Evolutionary conservation across 768 basidiomycete genomes (phyloP).

Genomic region (Kwoniella mangroviensis): DNA sequence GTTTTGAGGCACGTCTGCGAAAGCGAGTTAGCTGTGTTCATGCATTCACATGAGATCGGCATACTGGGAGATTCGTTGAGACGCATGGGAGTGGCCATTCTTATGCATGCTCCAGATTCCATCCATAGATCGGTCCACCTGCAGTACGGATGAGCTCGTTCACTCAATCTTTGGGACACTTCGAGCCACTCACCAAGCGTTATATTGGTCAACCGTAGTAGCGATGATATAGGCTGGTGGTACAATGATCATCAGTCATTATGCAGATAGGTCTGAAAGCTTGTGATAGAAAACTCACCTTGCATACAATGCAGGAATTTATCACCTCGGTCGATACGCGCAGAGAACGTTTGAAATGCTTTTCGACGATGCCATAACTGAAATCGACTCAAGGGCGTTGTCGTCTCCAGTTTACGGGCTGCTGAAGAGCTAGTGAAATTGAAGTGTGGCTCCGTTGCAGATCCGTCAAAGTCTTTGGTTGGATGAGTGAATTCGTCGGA

Average conservation of each 20-base stretch:
- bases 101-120: slow-evolving; percentile 31
- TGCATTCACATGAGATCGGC: neutral
- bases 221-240: slow-evolving; percentile 29
- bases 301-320: slow-evolving; percentile 41
- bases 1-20: slow-evolving; percentile 21
- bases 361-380: slow-evolving; percentile 50
- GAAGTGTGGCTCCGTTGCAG: neutral
- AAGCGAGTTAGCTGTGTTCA: neutral
- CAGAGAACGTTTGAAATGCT: slow-evolving; percentile 29
- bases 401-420: neutral
- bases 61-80: slow-evolving; percentile 42
- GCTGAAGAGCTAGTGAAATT: neutral
- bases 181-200: slow-evolving; percentile 38
- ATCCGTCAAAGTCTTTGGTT: slow-evolving; percentile 27
- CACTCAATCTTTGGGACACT: neutral
- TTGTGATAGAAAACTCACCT: slow-evolving; percentile 17
- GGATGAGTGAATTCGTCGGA: slow-evolving; percentile 33
- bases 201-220: slow-evolving; percentile 33
- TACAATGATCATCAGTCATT: neutral
- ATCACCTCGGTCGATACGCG: slow-evolving; percentile 34
- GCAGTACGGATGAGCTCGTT: neutral
- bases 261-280: too few species aligned
- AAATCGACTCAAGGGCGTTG: slow-evolving; percentile 33
- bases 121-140: slow-evolving; percentile 51
- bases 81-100: slow-evolving; percentile 39